These are phyloP conservation scores for Penicillium sp. DNA, from an alignment of 2,329 filamentous ascomycete genomes.

Conservation along the genomic window DNA sequence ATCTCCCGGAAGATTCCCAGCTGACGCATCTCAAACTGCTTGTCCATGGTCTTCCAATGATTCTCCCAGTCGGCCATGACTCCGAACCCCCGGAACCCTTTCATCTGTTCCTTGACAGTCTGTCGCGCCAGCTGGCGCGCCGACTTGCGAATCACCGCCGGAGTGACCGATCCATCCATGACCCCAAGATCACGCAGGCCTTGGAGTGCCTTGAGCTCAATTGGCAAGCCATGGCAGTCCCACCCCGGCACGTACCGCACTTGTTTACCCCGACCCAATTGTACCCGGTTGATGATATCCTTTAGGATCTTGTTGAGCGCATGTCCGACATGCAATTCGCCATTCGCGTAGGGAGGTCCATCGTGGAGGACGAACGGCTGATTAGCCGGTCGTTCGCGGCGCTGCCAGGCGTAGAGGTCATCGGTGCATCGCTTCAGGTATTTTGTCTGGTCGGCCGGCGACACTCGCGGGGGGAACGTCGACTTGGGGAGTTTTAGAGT, in stretches of 20 bases:
- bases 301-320: conserved; percentile 97
- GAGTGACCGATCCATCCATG: conserved; percentile 33
- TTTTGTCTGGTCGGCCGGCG: conserved; percentile 49
- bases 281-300: conserved; percentile 82
- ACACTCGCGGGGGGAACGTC: conserved; percentile 61
- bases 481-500: conserved; percentile 76
- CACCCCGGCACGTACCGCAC: conserved; percentile 88
- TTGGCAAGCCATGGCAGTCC: conserved; percentile 97
- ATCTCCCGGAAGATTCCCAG: conserved; percentile 62
- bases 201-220: conserved; percentile 91
- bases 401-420: conserved; percentile 88
- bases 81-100: conserved; percentile 60
- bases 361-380: conserved; percentile 82
- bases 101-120: conserved; percentile 62
- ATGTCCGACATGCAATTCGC: conserved; percentile 86
- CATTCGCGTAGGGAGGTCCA: conserved; percentile 96
- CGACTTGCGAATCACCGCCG: conserved; percentile 55
- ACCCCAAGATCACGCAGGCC: conserved; percentile 44
- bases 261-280: conserved; percentile 74
- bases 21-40: conserved; percentile 62
- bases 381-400: conserved; percentile 52
- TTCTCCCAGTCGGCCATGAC: conserved; percentile 67
- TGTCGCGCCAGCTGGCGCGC: conserved; percentile 58
- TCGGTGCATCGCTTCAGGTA: conserved; percentile 79
- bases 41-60: conserved; percentile 66